phyloP scores from a whole-genome alignment of 805 yeast species.

The Barnettozyma pratensis region DNA sequence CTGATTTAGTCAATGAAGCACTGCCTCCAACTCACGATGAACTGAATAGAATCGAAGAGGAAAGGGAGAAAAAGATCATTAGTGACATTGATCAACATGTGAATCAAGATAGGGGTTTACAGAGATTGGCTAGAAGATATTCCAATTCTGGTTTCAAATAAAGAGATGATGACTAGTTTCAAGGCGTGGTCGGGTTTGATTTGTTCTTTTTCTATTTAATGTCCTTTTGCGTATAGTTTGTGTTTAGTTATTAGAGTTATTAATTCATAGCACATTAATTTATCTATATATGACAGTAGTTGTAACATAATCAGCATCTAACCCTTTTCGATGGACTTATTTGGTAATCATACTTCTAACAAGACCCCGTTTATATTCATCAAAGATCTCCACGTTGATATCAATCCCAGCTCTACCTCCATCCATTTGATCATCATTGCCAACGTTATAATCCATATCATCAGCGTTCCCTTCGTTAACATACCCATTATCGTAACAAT shows the following conservation, averaged over 20 bases:
- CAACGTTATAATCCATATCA: conserved; percentile 12
- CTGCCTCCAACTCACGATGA: conserved; percentile 78
- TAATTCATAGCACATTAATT: neutral
- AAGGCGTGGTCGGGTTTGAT: no score
- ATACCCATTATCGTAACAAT: conserved; percentile 7
- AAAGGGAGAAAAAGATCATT: conserved; percentile 39
- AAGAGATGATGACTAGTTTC: neutral
- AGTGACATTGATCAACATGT: conserved; percentile 29
- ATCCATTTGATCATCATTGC: neutral
- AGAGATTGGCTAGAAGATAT: conserved; percentile 24
- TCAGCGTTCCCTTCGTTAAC: conserved; percentile 19
- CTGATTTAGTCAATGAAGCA: conserved; percentile 80
- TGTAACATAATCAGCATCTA: neutral
- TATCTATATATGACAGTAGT: neutral
- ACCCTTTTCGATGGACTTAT: conserved; percentile 1
- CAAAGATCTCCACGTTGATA: conserved; percentile 11
- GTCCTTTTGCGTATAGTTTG: neutral
- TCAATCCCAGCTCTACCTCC: conserved; percentile 9
- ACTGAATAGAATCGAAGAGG: conserved; percentile 37
- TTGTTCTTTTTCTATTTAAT: neutral
- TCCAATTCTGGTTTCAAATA: conserved; percentile 9
- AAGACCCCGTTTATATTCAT: conserved; percentile 11
- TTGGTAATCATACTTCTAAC: conserved; percentile 12
- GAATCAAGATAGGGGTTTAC: conserved; percentile 17
- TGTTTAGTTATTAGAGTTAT: neutral